A percentile compares a stretch with the other conserved stretches of the same genome.
These are phyloP conservation scores for Apiotrichum sp. DNA, from an alignment of 1,284 basidiomycete genomes.

Conservation along the genomic window DNA sequence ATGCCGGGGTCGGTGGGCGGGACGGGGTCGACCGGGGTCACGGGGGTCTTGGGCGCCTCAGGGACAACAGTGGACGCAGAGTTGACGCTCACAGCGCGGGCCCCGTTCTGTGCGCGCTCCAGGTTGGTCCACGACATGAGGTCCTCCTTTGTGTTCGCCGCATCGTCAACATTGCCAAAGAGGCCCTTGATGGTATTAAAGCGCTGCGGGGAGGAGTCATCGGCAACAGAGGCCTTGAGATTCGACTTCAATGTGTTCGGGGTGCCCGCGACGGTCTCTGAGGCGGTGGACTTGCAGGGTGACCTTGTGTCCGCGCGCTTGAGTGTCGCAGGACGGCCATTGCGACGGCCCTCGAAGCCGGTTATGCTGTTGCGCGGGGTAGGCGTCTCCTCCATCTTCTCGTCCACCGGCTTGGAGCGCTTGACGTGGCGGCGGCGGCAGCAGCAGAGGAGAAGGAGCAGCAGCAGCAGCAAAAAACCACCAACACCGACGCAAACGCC, in stretches of 20 bases:
- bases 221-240: neutral
- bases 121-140: slow-evolving; percentile 10
- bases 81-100: too few species aligned
- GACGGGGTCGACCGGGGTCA: neutral
- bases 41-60: slow-evolving; percentile 35
- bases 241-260: neutral
- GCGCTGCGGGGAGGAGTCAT: slow-evolving; percentile 2
- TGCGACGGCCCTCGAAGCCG: neutral
- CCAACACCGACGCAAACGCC: slow-evolving; percentile 39
- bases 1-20: neutral
- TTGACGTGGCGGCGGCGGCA: slow-evolving; percentile 30
- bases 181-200: slow-evolving; percentile 3
- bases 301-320: neutral
- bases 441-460: slow-evolving; percentile 40
- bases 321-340: neutral
- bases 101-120: neutral
- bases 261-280: neutral
- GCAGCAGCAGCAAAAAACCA: slow-evolving; percentile 23
- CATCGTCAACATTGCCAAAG: slow-evolving; percentile 3
- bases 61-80: too few species aligned
- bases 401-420: slow-evolving; percentile 1
- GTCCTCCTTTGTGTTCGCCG: slow-evolving; percentile 19
- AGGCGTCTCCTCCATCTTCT: slow-evolving; percentile 12
- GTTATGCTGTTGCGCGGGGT: neutral
- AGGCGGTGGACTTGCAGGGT: slow-evolving; percentile 1